Percentiles rank a stretch among this genome's conserved stretches.
phyloP scores from a whole-genome alignment of 108 stramenopile genomes.

The Cyclotella distinguenda region DNA sequence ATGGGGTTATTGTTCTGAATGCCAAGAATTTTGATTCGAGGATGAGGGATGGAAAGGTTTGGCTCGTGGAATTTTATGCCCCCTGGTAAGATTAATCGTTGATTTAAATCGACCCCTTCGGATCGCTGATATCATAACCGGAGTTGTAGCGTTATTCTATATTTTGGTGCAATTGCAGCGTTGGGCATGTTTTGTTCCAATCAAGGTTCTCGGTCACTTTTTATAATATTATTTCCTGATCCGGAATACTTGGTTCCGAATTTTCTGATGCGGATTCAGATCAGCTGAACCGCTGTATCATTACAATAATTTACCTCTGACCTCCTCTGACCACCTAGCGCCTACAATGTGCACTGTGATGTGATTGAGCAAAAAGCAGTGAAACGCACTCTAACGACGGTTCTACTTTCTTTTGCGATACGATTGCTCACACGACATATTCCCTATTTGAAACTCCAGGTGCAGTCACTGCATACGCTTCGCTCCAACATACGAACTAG shows the following conservation, averaged over 20 bases:
- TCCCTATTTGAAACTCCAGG: conserved; percentile 17
- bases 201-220: not conserved
- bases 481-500: conserved; percentile 53
- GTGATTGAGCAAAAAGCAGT: no score
- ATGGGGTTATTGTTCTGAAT: conserved; percentile 46
- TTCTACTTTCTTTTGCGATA: not conserved
- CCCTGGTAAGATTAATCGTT: conserved; percentile 56
- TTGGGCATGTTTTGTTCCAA: no score
- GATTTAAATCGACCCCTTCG: no score
- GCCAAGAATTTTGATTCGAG: conserved; percentile 57
- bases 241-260: no score
- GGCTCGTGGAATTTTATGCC: conserved; percentile 85
- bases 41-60: conserved; percentile 68
- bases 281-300: no score
- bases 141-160: not conserved
- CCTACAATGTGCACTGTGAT: no score
- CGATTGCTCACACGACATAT: not conserved
- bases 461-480: conserved; percentile 74
- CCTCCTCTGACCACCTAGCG: no score
- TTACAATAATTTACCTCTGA: no score
- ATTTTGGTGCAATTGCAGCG: not conserved
- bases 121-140: not conserved
- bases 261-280: no score
- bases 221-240: not conserved
- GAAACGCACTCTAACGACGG: no score